Conservation (phyloP, 2,329 filamentous ascomycete genomes). For the Arthrobotrys musiformis region DNA sequence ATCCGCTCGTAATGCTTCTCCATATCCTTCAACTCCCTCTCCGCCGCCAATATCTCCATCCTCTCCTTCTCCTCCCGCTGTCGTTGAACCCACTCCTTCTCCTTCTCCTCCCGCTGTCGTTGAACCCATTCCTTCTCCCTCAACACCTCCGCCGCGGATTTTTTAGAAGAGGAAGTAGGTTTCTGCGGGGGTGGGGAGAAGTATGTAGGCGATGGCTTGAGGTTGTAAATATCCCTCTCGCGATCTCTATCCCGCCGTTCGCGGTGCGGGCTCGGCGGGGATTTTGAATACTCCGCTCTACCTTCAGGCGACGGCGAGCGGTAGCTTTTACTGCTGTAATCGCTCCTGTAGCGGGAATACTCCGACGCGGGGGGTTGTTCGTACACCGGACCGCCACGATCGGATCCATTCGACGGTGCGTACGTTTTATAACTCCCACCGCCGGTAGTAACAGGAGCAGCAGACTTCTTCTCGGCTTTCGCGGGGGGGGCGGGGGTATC, state of each 20-base stretch:
- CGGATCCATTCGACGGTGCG: neutral
- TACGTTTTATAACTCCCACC: neutral
- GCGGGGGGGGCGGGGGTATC: neutral
- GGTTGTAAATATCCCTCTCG: neutral
- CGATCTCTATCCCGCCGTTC: neutral
- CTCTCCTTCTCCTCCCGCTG: constrained; percentile 22
- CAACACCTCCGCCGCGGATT: neutral
- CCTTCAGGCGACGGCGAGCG: constrained; percentile 22
- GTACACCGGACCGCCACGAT: neutral
- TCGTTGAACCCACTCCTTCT: constrained; percentile 21
- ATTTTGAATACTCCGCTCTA: neutral
- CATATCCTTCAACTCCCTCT: constrained; percentile 32
- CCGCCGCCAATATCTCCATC: constrained; percentile 14
- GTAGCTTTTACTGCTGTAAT: constrained; percentile 10
- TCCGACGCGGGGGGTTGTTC: constrained; percentile 3
- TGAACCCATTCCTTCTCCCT: constrained; percentile 19
- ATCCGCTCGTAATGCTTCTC: constrained; percentile 5
- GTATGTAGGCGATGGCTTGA: neutral
- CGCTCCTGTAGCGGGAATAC: constrained; percentile 17
- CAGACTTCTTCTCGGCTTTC: no score
- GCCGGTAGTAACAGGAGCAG: neutral
- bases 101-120: constrained; percentile 18
- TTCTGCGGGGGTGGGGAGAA: neutral
- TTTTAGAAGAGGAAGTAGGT: neutral
- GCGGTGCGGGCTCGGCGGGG: neutral